Conservation (phyloP, 192 early-diverging fungal genomes). For the Linnemannia exigua region DNA sequence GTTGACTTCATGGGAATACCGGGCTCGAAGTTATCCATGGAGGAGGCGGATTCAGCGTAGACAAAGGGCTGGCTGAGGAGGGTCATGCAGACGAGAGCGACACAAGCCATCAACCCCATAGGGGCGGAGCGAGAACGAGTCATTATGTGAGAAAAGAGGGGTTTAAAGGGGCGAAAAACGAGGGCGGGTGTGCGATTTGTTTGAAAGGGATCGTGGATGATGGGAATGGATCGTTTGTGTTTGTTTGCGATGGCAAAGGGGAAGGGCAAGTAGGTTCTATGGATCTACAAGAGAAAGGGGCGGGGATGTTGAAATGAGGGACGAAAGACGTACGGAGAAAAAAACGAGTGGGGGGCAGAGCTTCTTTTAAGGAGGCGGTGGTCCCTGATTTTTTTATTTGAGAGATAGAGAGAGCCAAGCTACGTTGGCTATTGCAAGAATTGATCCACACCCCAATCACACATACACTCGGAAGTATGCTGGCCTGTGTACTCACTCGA, state of each 20-base stretch:
- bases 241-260: neutral
- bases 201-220: no score
- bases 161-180: neutral
- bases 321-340: neutral
- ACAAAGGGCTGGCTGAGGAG: conserved; percentile 4
- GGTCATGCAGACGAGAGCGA: conserved; percentile 24
- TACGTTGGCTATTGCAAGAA: no score
- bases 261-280: neutral
- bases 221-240: neutral
- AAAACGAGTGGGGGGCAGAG: neutral
- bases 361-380: neutral
- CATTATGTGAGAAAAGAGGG: neutral
- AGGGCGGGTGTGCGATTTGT: neutral
- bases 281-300: neutral
- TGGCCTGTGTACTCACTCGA: no score
- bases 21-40: neutral
- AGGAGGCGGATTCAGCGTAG: neutral
- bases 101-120: conserved; percentile 9
- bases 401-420: neutral
- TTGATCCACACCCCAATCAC: no score
- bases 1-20: conserved; percentile 39
- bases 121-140: conserved; percentile 7
- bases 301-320: neutral
- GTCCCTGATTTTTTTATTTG: neutral
- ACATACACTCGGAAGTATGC: no score